Conservation (phyloP, 2,329 filamentous ascomycete species). For the Scedosporium aurantiacum region DNA sequence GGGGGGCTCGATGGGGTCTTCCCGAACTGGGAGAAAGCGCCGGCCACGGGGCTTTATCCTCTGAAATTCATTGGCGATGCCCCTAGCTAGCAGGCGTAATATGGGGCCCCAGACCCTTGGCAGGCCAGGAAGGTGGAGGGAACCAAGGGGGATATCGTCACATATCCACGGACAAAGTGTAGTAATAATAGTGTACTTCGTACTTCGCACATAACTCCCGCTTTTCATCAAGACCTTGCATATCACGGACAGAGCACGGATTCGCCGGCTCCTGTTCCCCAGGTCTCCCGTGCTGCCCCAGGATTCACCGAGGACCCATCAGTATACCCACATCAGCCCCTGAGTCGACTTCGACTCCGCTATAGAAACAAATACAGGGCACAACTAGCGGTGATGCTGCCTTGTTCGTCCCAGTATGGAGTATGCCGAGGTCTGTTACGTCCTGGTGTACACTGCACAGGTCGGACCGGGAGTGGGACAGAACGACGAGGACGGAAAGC, state of each 20-base stretch:
- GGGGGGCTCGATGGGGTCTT: neutral
- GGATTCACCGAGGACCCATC: too few relatives aligned
- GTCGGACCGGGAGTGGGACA: neutral
- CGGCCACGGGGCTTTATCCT: neutral
- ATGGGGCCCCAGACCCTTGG: neutral
- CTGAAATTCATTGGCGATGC: neutral
- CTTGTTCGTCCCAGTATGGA: neutral
- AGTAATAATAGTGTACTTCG: too few relatives aligned
- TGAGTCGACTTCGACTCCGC: too few relatives aligned
- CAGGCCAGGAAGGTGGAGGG: neutral
- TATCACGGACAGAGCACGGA: neutral
- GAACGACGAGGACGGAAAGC: neutral
- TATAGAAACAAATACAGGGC: neutral
- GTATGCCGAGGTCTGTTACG: too few relatives aligned
- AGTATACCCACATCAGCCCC: neutral
- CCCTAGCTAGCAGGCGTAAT: neutral
- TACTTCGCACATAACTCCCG: neutral
- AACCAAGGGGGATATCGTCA: neutral
- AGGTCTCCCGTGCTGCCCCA: too few relatives aligned
- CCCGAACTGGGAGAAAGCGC: neutral
- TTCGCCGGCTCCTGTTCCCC: neutral
- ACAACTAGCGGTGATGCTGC: neutral
- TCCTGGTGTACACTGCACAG: neutral
- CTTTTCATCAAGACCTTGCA: neutral
- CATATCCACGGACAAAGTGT: neutral